Evolutionary conservation across 2,329 filamentous ascomycete species (phyloP).

Genomic region (Diaporthe citrichinensis): DNA sequence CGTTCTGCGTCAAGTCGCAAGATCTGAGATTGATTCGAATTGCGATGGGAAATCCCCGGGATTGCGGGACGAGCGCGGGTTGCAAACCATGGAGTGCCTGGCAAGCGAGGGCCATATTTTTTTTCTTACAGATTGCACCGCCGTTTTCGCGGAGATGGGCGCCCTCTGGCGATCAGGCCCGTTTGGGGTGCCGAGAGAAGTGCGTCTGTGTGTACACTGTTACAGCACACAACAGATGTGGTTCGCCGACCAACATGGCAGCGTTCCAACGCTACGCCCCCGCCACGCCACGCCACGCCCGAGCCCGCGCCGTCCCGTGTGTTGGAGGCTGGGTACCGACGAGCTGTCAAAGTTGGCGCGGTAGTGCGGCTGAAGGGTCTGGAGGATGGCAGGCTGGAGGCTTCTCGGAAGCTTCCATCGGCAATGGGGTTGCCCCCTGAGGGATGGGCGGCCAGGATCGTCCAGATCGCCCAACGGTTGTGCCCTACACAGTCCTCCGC

Average conservation of each 20-base stretch:
- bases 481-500: not conserved
- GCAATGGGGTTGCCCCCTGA: not conserved
- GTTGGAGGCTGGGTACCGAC: not conserved
- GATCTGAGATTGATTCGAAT: conserved; percentile 3
- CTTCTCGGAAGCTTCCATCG: conserved; percentile 16
- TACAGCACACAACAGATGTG: not conserved
- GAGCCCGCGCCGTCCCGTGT: conserved; percentile 3
- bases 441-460: not conserved
- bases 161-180: not conserved
- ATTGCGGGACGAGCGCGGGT: not conserved
- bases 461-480: conserved; percentile 8
- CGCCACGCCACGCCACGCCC: not conserved
- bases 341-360: conserved; percentile 14
- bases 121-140: not conserved
- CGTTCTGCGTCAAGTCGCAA: not conserved
- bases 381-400: not conserved
- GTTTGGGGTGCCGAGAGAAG: not conserved
- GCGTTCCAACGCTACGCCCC: not conserved
- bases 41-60: not conserved
- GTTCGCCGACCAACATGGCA: not conserved
- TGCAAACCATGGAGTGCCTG: not conserved
- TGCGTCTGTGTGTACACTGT: not conserved
- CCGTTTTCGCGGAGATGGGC: not conserved
- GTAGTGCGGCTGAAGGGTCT: conserved; percentile 12
- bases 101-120: conserved; percentile 20